phyloP scores from a whole-genome alignment of 2,329 filamentous ascomycete species.

The Coniella vitis region DNA sequence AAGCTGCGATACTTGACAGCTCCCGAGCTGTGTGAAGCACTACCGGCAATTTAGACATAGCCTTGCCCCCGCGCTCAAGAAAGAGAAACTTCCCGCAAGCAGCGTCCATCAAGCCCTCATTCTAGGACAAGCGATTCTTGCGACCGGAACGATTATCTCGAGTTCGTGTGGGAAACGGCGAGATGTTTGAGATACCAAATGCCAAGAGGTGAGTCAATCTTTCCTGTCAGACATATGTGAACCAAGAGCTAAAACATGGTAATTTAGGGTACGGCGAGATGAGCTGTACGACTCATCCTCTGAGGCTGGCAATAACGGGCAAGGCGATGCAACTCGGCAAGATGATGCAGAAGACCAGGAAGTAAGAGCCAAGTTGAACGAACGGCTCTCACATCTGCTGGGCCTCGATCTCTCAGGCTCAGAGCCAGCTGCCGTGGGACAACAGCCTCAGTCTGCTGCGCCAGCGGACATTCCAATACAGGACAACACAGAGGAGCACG shows the following conservation, averaged over 20 bases:
- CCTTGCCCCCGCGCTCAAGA: no score
- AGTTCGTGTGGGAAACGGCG: no score
- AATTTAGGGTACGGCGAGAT: constrained; percentile 45
- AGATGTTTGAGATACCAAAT: constrained; percentile 46
- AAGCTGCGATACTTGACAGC: no score
- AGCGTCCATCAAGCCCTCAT: no score
- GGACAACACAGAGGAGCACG: constrained; percentile 14
- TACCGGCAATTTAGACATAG: no score
- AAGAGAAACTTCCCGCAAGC: no score
- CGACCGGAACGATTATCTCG: no score
- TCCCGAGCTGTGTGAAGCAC: no score
- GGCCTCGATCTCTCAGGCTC: constrained; percentile 21
- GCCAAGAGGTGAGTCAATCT: constrained; percentile 41
- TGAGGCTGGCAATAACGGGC: constrained; percentile 21
- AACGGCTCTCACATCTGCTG: constrained; percentile 40
- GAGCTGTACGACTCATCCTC: constrained; percentile 40
- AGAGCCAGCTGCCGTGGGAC: neutral
- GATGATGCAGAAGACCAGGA: constrained; percentile 30
- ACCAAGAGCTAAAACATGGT: neutral
- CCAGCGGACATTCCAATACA: neutral
- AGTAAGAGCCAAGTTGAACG: constrained; percentile 38
- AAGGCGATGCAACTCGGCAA: constrained; percentile 11
- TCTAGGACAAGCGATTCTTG: no score
- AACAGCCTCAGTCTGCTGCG: neutral
- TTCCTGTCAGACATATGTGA: neutral